Evolutionary conservation across 495 filamentous ascomycete species (phyloP).

Genomic region (Hypoxylon crocopeplum): DNA sequence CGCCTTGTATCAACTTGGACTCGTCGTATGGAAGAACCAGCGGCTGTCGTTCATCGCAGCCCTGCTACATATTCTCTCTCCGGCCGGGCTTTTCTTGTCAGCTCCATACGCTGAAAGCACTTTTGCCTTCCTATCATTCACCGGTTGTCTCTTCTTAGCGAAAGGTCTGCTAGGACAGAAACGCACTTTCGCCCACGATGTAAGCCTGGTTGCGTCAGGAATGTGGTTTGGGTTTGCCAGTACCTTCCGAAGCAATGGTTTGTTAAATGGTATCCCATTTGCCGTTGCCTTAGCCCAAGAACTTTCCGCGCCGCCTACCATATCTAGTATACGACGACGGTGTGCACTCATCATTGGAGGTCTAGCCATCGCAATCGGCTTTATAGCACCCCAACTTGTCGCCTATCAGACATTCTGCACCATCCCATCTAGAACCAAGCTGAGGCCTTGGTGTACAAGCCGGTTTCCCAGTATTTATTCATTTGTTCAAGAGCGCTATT

Average conservation of each 20-base stretch:
- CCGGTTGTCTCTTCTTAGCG: conserved; percentile 74
- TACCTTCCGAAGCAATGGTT: conserved; percentile 82
- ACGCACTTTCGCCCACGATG: conserved; percentile 38
- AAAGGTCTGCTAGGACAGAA: conserved; percentile 52
- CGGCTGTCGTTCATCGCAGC: conserved; percentile 70
- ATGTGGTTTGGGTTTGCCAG: conserved; percentile 75
- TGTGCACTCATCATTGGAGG: conserved; percentile 68
- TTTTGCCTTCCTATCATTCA: conserved; percentile 79
- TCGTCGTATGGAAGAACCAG: conserved; percentile 51
- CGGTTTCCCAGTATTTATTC: conserved; percentile 83
- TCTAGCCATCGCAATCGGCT: conserved; percentile 67
- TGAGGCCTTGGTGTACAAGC: conserved; percentile 76
- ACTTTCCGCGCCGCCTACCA: conserved; percentile 54
- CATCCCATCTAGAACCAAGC: conserved; percentile 27
- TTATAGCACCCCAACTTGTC: conserved; percentile 72
- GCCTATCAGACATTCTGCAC: conserved; percentile 79
- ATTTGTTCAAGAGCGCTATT: conserved; percentile 89
- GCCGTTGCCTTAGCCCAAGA: conserved; percentile 51
- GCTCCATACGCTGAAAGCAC: conserved; percentile 84
- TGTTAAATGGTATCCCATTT: conserved; percentile 76
- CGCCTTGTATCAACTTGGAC: conserved; percentile 68
- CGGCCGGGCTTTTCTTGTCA: conserved; percentile 88
- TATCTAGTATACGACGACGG: conserved; percentile 54
- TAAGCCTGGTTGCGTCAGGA: conserved; percentile 63
- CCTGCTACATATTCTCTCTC: conserved; percentile 79